phyloP scores from a whole-genome alignment of 306 rosid genomes.

The Vigna mungo region DNA sequence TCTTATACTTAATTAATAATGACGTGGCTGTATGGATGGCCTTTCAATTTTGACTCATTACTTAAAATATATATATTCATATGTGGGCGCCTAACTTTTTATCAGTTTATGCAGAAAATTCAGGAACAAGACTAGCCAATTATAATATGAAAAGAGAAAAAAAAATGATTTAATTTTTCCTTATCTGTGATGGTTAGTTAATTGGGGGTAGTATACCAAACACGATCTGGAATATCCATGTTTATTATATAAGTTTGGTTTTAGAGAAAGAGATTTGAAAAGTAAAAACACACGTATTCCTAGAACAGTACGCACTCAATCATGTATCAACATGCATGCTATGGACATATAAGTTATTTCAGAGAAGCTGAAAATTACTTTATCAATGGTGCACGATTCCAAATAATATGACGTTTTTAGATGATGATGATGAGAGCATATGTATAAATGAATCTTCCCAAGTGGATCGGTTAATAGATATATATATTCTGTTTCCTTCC shows the following conservation, averaged over 20 bases:
- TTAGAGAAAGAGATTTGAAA: slow-evolving; percentile 35
- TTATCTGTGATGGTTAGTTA: not conserved
- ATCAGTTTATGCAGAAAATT: slow-evolving; percentile 38
- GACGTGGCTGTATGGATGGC: slow-evolving; percentile 3
- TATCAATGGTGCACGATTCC: slow-evolving; percentile 44
- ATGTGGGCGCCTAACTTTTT: slow-evolving; percentile 49
- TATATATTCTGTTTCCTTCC: slow-evolving; percentile 39
- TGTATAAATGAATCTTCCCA: slow-evolving; percentile 31
- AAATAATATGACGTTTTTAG: slow-evolving; percentile 44
- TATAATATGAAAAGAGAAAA: not conserved
- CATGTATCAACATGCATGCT: slow-evolving; percentile 39
- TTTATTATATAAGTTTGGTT: not conserved
- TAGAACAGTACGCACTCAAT: slow-evolving; percentile 15
- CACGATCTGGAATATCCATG: slow-evolving; percentile 20
- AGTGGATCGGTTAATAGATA: slow-evolving; percentile 22
- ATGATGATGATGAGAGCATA: slow-evolving; percentile 38
- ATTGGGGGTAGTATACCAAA: not conserved
- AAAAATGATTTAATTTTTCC: not conserved
- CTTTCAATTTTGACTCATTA: slow-evolving; percentile 41
- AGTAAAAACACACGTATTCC: slow-evolving; percentile 43
- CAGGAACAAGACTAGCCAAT: not conserved
- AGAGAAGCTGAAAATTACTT: slow-evolving; percentile 36
- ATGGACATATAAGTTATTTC: slow-evolving; percentile 10
- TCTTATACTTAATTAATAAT: not conserved
- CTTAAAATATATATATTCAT: not conserved